Evolutionary conservation across 805 yeast genomes (phyloP).

Genomic region (Pichia cabralensis): DNA sequence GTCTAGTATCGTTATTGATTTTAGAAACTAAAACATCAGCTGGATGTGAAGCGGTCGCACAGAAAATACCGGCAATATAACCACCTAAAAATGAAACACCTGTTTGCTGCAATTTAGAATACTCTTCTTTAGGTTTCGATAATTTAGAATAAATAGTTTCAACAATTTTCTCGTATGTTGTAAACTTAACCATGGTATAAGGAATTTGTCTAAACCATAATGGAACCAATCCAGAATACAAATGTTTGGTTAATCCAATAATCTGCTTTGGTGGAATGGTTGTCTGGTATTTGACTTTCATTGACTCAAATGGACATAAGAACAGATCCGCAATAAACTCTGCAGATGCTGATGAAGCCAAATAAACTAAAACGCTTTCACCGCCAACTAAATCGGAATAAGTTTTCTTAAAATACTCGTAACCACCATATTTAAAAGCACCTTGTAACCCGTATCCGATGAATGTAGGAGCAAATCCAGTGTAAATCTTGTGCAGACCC

Average conservation of each 20-base stretch:
- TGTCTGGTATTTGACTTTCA: constrained; percentile 90
- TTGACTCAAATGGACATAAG: constrained; percentile 90
- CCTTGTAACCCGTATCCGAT: constrained; percentile 94
- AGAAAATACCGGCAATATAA: constrained; percentile 93
- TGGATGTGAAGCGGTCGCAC: constrained; percentile 94
- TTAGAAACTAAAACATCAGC: constrained; percentile 99
- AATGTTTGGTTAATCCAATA: constrained; percentile 46
- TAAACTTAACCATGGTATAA: constrained; percentile 96
- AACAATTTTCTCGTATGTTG: constrained; percentile 88
- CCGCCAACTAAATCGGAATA: constrained; percentile 63
- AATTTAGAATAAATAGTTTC: constrained; percentile 63
- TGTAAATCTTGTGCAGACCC: constrained; percentile 68
- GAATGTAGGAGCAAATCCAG: constrained; percentile 88
- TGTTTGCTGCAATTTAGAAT: constrained; percentile 70
- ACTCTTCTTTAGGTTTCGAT: constrained; percentile 64
- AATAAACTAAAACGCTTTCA: constrained; percentile 60
- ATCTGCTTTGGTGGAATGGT: constrained; percentile 77
- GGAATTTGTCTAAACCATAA: constrained; percentile 96
- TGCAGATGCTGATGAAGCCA: constrained; percentile 87
- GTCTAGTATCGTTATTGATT: constrained; percentile 63
- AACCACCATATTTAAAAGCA: constrained; percentile 94
- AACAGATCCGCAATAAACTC: constrained; percentile 87
- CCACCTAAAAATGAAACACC: constrained; percentile 95
- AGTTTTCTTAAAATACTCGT: constrained; percentile 79
- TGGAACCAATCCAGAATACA: constrained; percentile 86